Evolutionary conservation across 352 stramenopile genomes (phyloP).

Genomic region (Globisporangium yorkense): DNA sequence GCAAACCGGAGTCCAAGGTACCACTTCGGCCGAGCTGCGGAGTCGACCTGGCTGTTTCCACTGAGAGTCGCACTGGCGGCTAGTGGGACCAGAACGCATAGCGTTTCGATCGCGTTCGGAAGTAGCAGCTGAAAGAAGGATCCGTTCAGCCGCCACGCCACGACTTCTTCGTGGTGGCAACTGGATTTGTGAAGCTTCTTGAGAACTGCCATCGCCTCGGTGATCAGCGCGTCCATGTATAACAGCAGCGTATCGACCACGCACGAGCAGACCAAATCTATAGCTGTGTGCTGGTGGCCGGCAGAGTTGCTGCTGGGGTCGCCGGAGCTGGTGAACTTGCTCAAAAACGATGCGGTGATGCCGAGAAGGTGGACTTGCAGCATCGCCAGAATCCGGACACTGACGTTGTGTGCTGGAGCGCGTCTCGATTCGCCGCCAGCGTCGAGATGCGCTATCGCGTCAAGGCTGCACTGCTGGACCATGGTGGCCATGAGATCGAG

Average conservation of each 20-base stretch:
- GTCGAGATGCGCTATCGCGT: slow-evolving; percentile 10
- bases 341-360: slow-evolving; percentile 10
- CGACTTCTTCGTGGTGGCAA: slow-evolving; percentile 51
- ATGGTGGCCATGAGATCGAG: slow-evolving; percentile 7
- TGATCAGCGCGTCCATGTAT: slow-evolving; percentile 36
- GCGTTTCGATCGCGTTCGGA: slow-evolving; percentile 37
- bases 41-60: too few species aligned
- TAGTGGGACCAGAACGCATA: slow-evolving; percentile 22
- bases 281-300: not conserved
- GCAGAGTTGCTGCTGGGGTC: not conserved
- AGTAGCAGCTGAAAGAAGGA: slow-evolving; percentile 46
- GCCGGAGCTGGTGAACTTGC: not conserved
- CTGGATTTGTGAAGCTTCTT: slow-evolving; percentile 44
- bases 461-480: slow-evolving; percentile 6
- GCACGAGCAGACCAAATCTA: slow-evolving; percentile 4
- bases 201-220: slow-evolving; percentile 26
- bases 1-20: slow-evolving; percentile 19
- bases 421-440: not conserved
- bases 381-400: slow-evolving; percentile 25
- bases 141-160: slow-evolving; percentile 36
- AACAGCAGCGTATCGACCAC: slow-evolving; percentile 23
- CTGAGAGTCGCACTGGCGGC: not conserved
- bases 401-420: not conserved
- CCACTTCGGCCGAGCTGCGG: not conserved
- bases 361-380: slow-evolving; percentile 42